Evolutionary conservation across 352 stramenopile species (phyloP).

Genomic region (Phytophthora chlamydospora): DNA sequence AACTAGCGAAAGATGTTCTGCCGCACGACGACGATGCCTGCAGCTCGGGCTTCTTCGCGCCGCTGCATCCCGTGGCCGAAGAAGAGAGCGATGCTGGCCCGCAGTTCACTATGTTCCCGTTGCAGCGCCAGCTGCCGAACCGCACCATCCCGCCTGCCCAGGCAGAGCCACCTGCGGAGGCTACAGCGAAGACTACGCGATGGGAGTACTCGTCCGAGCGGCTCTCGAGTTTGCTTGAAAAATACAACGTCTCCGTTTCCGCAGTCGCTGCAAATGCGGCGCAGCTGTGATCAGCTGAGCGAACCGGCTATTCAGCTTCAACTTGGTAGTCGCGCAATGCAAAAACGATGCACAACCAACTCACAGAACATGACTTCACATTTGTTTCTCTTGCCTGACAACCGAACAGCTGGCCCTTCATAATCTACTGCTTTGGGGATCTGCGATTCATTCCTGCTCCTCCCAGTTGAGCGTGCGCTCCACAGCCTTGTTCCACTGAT

Average conservation of each 20-base stretch:
- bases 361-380: slow-evolving; percentile 27
- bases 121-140: slow-evolving; percentile 36
- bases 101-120: slow-evolving; percentile 28
- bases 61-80: slow-evolving; percentile 33
- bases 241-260: slow-evolving; percentile 69
- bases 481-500: slow-evolving; percentile 86
- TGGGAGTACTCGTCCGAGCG: slow-evolving; percentile 68
- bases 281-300: slow-evolving; percentile 21
- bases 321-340: slow-evolving; percentile 18
- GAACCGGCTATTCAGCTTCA: slow-evolving; percentile 21
- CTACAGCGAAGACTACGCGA: slow-evolving; percentile 10
- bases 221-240: slow-evolving; percentile 60
- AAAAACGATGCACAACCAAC: slow-evolving; percentile 3
- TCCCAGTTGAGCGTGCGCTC: slow-evolving; percentile 87
- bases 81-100: slow-evolving; percentile 11
- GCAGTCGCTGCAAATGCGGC: slow-evolving; percentile 12
- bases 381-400: slow-evolving; percentile 19
- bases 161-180: slow-evolving; percentile 6
- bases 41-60: slow-evolving; percentile 8
- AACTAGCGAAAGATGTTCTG: slow-evolving; percentile 47
- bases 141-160: slow-evolving; percentile 18
- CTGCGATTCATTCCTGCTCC: slow-evolving; percentile 47
- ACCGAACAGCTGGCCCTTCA: slow-evolving; percentile 5
- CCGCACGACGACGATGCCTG: slow-evolving; percentile 21
- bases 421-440: slow-evolving; percentile 30